Evolutionary conservation across 2,329 filamentous ascomycete genomes (phyloP).

Genomic region (Alternaria sp.): DNA sequence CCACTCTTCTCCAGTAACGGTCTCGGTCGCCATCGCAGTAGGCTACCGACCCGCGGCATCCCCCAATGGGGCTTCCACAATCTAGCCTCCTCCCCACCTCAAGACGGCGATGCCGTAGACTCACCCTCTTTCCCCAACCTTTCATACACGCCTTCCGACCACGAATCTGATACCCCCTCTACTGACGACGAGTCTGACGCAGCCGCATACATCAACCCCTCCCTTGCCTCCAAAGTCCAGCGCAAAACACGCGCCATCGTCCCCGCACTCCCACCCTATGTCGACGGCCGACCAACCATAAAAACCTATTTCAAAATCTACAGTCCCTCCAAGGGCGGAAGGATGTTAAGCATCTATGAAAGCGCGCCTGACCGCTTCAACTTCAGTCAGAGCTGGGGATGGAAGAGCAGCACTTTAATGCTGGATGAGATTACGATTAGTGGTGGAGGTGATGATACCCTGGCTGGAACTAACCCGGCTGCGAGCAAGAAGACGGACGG

Average conservation of each 20-base stretch:
- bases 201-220: constrained; percentile 38
- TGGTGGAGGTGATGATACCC: constrained; percentile 28
- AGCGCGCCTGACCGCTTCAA: constrained; percentile 66
- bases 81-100: constrained; percentile 24
- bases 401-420: constrained; percentile 68
- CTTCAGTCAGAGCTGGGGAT: constrained; percentile 68
- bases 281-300: constrained; percentile 64
- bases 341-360: constrained; percentile 67
- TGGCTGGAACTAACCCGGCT: constrained; percentile 18
- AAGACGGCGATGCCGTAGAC: constrained; percentile 24
- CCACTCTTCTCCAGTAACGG: constrained; percentile 31
- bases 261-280: constrained; percentile 62
- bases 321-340: constrained; percentile 64
- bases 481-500: constrained; percentile 56
- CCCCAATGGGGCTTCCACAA: constrained; percentile 23
- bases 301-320: constrained; percentile 70
- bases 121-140: constrained; percentile 31
- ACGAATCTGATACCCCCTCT: constrained; percentile 37
- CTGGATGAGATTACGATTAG: constrained; percentile 55
- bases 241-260: constrained; percentile 29
- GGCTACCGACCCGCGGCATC: constrained; percentile 24
- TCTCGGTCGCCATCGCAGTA: constrained; percentile 31
- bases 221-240: constrained; percentile 24
- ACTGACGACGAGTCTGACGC: constrained; percentile 35
- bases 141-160: constrained; percentile 28